phyloP scores from a whole-genome alignment of 169 alveolate genomes.

The Perkinsus marinus region DNA sequence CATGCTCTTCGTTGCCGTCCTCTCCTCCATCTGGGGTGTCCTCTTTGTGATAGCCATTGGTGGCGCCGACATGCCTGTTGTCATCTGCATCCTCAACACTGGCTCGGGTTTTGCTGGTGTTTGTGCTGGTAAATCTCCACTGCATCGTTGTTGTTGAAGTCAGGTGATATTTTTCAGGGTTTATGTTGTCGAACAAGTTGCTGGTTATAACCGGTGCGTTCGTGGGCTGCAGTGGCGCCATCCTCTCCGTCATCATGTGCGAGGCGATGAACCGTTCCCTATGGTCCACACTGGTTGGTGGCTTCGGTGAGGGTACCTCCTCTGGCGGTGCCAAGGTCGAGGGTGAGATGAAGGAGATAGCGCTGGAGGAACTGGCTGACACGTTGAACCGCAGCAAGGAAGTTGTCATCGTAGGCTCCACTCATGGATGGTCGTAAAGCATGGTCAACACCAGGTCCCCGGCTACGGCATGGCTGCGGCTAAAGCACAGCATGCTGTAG shows the following conservation, averaged over 20 bases:
- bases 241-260: conserved; percentile 78
- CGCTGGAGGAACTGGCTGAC: conserved; percentile 48
- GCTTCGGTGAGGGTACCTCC: conserved; percentile 51
- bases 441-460: conserved; percentile 41
- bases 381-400: conserved; percentile 42
- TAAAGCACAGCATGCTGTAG: conserved; percentile 59
- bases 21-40: conserved; percentile 48
- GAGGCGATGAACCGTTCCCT: conserved; percentile 80
- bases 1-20: background rate
- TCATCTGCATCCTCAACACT: conserved; percentile 63
- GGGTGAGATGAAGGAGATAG: conserved; percentile 39
- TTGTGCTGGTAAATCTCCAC: background rate
- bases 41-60: conserved; percentile 67
- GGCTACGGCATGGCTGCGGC: conserved; percentile 79
- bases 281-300: conserved; percentile 67
- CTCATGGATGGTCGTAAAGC: background rate
- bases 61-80: conserved; percentile 81
- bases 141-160: background rate
- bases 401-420: conserved; percentile 31
- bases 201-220: conserved; percentile 72
- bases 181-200: conserved; percentile 49
- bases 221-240: conserved; percentile 75
- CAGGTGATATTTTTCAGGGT: conserved; percentile 59
- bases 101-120: conserved; percentile 67
- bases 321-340: conserved; percentile 46